Percentiles rank a stretch among this genome's conserved stretches.
Conservation (phyloP, 2,329 filamentous ascomycete species). For the Curvularia sp. region DNA sequence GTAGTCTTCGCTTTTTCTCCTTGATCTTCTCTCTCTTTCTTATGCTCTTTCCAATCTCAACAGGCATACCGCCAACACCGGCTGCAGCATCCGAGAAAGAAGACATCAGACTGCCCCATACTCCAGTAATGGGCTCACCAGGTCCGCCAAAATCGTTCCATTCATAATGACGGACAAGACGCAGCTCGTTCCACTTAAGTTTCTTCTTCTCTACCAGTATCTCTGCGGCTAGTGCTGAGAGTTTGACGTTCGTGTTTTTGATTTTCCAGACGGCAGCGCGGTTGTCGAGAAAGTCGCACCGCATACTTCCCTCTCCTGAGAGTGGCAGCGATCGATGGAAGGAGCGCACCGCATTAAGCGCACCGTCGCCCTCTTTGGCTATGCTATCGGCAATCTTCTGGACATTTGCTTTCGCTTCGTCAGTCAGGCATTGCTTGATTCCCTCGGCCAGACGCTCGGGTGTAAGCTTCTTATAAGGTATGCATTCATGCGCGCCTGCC, state of each 20-base stretch:
- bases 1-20: conserved; percentile 53
- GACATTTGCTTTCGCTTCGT: conserved; percentile 65
- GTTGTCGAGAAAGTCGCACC: conserved; percentile 70
- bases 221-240: conserved; percentile 70
- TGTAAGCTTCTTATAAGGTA: conserved; percentile 72
- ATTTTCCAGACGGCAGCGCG: conserved; percentile 71
- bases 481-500: conserved; percentile 67
- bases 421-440: conserved; percentile 70
- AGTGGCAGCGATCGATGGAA: conserved; percentile 69
- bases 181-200: conserved; percentile 68
- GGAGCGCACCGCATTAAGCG: conserved; percentile 70
- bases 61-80: conserved; percentile 70
- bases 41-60: conserved; percentile 65
- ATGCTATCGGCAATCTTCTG: conserved; percentile 67
- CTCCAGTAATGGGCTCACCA: conserved; percentile 73
- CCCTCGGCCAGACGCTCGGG: conserved; percentile 71
- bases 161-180: conserved; percentile 70
- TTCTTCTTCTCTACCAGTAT: conserved; percentile 67
- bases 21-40: conserved; percentile 62
- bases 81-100: conserved; percentile 65
- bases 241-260: conserved; percentile 65
- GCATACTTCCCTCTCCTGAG: conserved; percentile 56
- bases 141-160: conserved; percentile 82
- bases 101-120: conserved; percentile 66
- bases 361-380: conserved; percentile 68